phyloP scores from a whole-genome alignment of 768 basidiomycete species.

The Podaxis carcinomalis region DNA sequence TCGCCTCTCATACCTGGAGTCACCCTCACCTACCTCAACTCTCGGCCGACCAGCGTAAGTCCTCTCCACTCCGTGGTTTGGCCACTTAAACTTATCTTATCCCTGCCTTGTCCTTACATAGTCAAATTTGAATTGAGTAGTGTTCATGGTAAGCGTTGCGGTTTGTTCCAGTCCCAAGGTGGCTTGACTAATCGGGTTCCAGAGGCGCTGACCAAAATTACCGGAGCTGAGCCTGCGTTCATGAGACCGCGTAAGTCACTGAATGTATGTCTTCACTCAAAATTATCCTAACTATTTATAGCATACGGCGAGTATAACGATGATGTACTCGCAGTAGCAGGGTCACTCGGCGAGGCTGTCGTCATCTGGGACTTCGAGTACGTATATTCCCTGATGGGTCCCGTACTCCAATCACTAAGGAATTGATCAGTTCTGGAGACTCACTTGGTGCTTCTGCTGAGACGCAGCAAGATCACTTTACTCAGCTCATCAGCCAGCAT shows the following conservation, averaged over 20 bases:
- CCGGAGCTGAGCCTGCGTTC: slow-evolving; percentile 30
- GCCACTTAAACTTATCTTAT: not conserved
- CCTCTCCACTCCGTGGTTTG: not conserved
- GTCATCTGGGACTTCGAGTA: slow-evolving; percentile 33
- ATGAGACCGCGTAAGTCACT: slow-evolving; percentile 30
- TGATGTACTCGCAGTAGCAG: slow-evolving; percentile 21
- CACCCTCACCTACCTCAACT: slow-evolving; percentile 28
- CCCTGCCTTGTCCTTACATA: not conserved
- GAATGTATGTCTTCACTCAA: not conserved
- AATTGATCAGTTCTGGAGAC: slow-evolving; percentile 26
- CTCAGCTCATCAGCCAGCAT: slow-evolving; percentile 17
- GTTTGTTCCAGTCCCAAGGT: not conserved
- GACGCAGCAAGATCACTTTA: slow-evolving; percentile 25
- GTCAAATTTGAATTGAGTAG: slow-evolving; percentile 20
- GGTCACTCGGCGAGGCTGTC: slow-evolving; percentile 19
- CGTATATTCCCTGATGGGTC: slow-evolving; percentile 2
- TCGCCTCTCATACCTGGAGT: slow-evolving; percentile 32
- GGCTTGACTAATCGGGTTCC: not conserved
- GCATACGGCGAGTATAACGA: slow-evolving; percentile 36
- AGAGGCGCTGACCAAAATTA: slow-evolving; percentile 22
- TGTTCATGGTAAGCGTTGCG: slow-evolving; percentile 14
- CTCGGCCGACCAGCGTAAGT: slow-evolving; percentile 23
- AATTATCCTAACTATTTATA: slow-evolving; percentile 2
- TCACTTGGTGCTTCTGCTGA: slow-evolving; percentile 26
- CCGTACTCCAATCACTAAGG: not conserved